Evolutionary conservation across 2,329 filamentous ascomycete genomes (phyloP).

Genomic region (Nemania bipapillata): DNA sequence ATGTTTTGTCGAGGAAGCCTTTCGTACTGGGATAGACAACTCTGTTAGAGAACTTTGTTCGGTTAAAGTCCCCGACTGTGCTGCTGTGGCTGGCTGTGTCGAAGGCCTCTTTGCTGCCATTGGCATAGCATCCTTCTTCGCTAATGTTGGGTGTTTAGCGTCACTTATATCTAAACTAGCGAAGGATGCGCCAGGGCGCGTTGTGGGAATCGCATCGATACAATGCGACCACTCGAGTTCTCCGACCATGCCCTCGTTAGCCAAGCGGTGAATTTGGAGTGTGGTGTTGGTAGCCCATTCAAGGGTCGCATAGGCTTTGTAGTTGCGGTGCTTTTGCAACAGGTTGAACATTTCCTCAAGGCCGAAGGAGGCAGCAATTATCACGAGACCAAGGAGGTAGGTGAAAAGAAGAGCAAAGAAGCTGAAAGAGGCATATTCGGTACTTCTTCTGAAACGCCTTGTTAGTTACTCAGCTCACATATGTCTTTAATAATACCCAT

Average conservation of each 20-base stretch:
- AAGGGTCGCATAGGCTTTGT: neutral
- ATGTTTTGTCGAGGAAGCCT: no score
- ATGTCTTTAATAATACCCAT: no score
- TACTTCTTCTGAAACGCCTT: no score
- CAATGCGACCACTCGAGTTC: conserved; percentile 2
- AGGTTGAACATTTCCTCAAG: neutral
- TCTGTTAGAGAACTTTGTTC: no score
- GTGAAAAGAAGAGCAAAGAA: conserved; percentile 15
- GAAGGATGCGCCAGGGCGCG: neutral
- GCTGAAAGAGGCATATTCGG: conserved; percentile 7
- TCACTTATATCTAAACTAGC: neutral
- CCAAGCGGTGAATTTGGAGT: conserved; percentile 8
- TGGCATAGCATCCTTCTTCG: no score
- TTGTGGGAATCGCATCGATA: neutral
- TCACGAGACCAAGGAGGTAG: neutral
- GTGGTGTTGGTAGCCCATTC: neutral
- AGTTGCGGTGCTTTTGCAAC: neutral
- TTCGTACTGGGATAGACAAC: no score
- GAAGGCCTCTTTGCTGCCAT: no score
- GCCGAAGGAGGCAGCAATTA: neutral
- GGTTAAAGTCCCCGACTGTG: no score
- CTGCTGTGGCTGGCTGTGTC: no score
- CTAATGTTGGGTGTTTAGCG: neutral
- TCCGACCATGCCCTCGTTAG: neutral
- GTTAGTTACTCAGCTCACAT: no score